A percentile compares a stretch with the other conserved stretches of the same genome.
These are phyloP conservation scores for Dentipellis sp. DNA, from an alignment of 768 basidiomycete genomes.

Conservation along the genomic window DNA sequence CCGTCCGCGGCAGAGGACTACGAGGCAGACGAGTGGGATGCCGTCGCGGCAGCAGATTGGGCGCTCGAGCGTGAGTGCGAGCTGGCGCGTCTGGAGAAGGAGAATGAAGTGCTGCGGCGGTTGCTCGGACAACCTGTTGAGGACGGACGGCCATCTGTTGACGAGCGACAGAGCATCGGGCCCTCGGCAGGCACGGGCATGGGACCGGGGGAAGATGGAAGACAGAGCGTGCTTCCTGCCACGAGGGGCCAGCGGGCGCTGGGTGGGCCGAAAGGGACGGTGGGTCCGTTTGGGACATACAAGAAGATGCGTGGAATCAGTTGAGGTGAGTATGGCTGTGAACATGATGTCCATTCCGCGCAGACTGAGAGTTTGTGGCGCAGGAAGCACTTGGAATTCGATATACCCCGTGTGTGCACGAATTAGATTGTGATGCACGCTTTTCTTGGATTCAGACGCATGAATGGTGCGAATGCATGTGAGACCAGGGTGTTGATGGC, in stretches of 20 bases:
- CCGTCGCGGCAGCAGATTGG: conserved; percentile 47
- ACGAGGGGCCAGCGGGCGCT: conserved; percentile 2
- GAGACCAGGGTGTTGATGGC: too few relatives aligned
- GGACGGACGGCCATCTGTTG: background rate
- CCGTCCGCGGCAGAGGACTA: conserved; percentile 8
- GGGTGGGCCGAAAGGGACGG: conserved; percentile 15
- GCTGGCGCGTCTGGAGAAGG: conserved; percentile 74
- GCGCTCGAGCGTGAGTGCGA: conserved; percentile 88
- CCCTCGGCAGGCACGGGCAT: background rate
- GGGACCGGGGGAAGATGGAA: conserved; percentile 11
- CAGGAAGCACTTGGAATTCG: too few relatives aligned
- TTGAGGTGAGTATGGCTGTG: background rate
- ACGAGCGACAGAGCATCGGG: background rate
- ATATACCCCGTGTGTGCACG: too few relatives aligned
- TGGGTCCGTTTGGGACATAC: conserved; percentile 15
- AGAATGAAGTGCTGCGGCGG: conserved; percentile 75
- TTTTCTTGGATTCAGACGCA: too few relatives aligned
- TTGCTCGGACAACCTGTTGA: conserved; percentile 47
- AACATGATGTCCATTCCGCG: too few relatives aligned
- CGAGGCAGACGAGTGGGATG: conserved; percentile 21
- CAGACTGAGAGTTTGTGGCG: too few relatives aligned
- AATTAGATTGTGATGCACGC: too few relatives aligned
- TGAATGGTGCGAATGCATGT: too few relatives aligned
- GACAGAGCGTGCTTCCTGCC: conserved; percentile 11
- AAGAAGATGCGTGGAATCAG: conserved; percentile 7